Percentiles rank a stretch among this genome's conserved stretches.
These are phyloP conservation scores for Pleurotus ostreatus DNA, from an alignment of 768 basidiomycete genomes.

Conservation along the genomic window DNA sequence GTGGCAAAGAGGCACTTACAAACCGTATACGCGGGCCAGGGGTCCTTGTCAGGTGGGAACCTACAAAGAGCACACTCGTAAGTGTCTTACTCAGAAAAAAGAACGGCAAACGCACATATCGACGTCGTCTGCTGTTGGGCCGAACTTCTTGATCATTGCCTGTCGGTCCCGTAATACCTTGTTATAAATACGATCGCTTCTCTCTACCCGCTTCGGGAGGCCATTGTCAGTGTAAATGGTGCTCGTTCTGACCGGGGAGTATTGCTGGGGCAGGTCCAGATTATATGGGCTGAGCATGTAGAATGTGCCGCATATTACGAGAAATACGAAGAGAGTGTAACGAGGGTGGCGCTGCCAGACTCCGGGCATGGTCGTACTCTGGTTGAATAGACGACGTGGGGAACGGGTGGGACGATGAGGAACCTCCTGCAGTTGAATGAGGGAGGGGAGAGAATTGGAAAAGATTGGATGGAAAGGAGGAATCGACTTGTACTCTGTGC, in stretches of 20 bases:
- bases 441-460: background rate
- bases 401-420: background rate
- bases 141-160: constrained; percentile 50
- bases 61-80: constrained; percentile 22
- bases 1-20: constrained; percentile 32
- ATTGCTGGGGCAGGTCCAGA: constrained; percentile 13
- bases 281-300: constrained; percentile 41
- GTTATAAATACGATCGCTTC: constrained; percentile 42
- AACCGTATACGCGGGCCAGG: constrained; percentile 56
- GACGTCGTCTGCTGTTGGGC: constrained; percentile 45
- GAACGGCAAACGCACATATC: constrained; percentile 31
- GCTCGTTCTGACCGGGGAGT: constrained; percentile 13
- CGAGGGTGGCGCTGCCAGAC: constrained; percentile 46
- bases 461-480: background rate
- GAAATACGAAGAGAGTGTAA: constrained; percentile 40
- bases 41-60: constrained; percentile 47
- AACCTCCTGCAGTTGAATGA: background rate
- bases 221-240: constrained; percentile 22
- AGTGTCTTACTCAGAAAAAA: background rate
- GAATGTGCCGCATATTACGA: constrained; percentile 39
- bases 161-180: constrained; percentile 36
- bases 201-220: constrained; percentile 35
- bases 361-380: constrained; percentile 19
- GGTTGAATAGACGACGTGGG: constrained; percentile 6
- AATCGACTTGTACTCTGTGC: too few species aligned